phyloP scores from a whole-genome alignment of 139 green algal genomes.

The Coccomyxa sp. region DNA sequence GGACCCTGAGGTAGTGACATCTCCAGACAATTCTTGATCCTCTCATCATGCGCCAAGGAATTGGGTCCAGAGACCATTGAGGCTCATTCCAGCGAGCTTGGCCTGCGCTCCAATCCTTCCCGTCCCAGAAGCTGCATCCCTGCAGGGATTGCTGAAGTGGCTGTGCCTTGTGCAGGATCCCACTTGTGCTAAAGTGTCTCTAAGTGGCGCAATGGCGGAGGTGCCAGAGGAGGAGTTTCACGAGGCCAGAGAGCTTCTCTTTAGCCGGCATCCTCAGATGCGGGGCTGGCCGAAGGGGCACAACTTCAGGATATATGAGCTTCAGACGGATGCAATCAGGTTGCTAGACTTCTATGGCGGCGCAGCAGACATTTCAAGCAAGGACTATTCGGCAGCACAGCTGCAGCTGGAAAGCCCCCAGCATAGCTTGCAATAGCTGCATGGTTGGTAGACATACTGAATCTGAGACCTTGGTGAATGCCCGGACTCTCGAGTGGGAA shows the following conservation, averaged over 20 bases:
- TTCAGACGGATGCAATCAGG: conserved; percentile 28
- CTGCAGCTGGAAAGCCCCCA: too few relatives aligned
- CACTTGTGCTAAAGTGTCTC: conserved; percentile 33
- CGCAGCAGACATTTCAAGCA: not conserved
- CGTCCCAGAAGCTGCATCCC: too few relatives aligned
- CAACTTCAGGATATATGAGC: conserved; percentile 31
- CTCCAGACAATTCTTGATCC: not conserved
- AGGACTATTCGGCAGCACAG: not conserved
- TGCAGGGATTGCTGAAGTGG: not conserved
- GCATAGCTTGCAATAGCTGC: too few relatives aligned
- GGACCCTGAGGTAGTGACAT: conserved; percentile 20
- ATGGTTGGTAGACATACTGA: too few relatives aligned
- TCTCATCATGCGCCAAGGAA: not conserved
- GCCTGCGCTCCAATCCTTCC: too few relatives aligned
- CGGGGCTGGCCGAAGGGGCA: conserved; percentile 24
- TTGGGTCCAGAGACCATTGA: not conserved
- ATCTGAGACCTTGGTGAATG: too few relatives aligned
- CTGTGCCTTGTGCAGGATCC: conserved; percentile 21
- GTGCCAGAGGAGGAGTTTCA: conserved; percentile 15
- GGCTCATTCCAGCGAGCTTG: not conserved
- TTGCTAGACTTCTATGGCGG: conserved; percentile 52
- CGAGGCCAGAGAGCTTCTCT: conserved; percentile 31
- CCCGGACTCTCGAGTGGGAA: too few relatives aligned
- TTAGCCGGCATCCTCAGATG: conserved; percentile 46
- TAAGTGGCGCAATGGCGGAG: conserved; percentile 20